phyloP scores from a whole-genome alignment of 768 basidiomycete genomes.

The Mycena filopes region DNA sequence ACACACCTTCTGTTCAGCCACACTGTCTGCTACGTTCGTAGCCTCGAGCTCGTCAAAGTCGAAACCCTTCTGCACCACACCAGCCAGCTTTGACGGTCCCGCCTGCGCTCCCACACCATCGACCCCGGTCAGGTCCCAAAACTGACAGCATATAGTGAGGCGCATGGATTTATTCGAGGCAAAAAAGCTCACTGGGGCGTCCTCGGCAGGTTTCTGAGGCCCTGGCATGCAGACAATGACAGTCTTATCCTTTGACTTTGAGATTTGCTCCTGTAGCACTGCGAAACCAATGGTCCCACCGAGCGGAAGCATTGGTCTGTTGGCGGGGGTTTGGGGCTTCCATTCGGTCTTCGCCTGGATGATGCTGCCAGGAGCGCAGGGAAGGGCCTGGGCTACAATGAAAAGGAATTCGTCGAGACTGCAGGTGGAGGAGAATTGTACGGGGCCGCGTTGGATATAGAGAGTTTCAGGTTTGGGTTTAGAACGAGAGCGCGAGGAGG shows the following conservation, averaged over 20 bases:
- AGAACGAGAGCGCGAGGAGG: background rate
- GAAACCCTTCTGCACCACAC: background rate
- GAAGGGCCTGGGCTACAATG: background rate
- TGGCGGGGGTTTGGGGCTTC: background rate
- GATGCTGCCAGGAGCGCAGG: background rate
- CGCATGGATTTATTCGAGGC: background rate
- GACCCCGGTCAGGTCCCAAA: background rate
- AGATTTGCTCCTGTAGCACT: background rate
- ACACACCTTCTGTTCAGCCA: background rate
- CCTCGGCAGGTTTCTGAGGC: background rate
- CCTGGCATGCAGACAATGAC: background rate
- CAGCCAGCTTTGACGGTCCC: background rate
- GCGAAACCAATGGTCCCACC: background rate
- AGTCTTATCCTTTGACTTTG: background rate
- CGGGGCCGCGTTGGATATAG: background rate
- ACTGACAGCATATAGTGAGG: background rate
- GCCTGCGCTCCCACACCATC: background rate
- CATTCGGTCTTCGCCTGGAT: background rate
- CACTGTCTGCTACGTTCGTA: background rate
- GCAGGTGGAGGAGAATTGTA: background rate
- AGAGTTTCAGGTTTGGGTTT: background rate
- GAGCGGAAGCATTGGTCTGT: background rate
- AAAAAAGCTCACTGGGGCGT: background rate
- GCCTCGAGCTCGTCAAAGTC: background rate
- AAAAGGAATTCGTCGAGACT: background rate